phyloP scores from a whole-genome alignment of 2,329 filamentous ascomycete species.

The Aureobasidium sp. region DNA sequence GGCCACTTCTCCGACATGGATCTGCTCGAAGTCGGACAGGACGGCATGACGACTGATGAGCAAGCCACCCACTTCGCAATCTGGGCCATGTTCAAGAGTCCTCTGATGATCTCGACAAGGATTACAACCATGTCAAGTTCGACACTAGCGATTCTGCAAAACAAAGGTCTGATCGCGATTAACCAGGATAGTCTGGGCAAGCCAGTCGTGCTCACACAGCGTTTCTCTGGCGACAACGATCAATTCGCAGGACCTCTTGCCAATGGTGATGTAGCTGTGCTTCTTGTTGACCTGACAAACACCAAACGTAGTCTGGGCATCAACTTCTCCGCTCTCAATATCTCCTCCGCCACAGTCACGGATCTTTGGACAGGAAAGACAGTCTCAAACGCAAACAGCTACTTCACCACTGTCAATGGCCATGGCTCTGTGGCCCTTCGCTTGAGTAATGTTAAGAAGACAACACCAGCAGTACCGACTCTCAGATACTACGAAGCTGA shows the following conservation, averaged over 20 bases:
- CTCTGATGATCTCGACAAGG: slow-evolving; percentile 24
- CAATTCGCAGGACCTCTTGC: slow-evolving; percentile 33
- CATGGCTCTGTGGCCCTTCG: slow-evolving; percentile 28
- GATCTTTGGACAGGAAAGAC: slow-evolving; percentile 31
- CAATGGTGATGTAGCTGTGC: slow-evolving; percentile 29
- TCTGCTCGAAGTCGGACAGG: slow-evolving; percentile 25
- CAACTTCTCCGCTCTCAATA: slow-evolving; percentile 27
- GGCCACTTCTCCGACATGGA: slow-evolving; percentile 26
- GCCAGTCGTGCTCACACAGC: slow-evolving; percentile 43
- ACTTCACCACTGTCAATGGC: slow-evolving; percentile 22
- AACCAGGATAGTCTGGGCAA: slow-evolving; percentile 51
- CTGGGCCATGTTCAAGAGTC: slow-evolving; percentile 27
- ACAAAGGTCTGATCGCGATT: slow-evolving; percentile 49
- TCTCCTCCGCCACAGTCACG: slow-evolving; percentile 29
- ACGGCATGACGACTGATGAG: slow-evolving; percentile 25
- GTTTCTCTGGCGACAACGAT: slow-evolving; percentile 34
- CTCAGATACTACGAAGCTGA: slow-evolving; percentile 28
- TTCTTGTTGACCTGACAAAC: slow-evolving; percentile 34
- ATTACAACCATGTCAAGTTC: slow-evolving; percentile 18
- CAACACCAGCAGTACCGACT: slow-evolving; percentile 16
- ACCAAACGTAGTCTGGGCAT: slow-evolving; percentile 26
- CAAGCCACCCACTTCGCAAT: slow-evolving; percentile 26
- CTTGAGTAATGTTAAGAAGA: slow-evolving; percentile 28
- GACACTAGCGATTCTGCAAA: slow-evolving; percentile 31
- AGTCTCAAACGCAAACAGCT: slow-evolving; percentile 17